These are phyloP conservation scores for Tripterygium wilfordii DNA, from an alignment of 177 flowering plant genomes.

Conservation along the genomic window DNA sequence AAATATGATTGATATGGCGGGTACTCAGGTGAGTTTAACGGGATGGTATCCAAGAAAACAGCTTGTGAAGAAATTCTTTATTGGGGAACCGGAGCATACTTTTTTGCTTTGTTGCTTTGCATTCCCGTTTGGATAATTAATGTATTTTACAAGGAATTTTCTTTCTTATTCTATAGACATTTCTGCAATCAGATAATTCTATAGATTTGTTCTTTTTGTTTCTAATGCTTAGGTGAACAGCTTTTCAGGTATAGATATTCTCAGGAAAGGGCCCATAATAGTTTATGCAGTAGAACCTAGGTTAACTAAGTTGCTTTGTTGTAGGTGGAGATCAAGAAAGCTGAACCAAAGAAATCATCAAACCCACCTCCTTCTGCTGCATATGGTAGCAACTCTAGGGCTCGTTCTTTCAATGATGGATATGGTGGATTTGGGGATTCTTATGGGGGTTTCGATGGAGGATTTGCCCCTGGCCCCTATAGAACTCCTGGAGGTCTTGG, in stretches of 20 bases:
- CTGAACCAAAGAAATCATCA: slow-evolving; percentile 88
- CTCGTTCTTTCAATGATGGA: slow-evolving; percentile 45
- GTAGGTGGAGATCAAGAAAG: slow-evolving; percentile 98
- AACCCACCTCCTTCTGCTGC: slow-evolving; percentile 46
- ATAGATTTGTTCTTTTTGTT: too few species aligned
- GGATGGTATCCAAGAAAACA: slow-evolving; percentile 9
- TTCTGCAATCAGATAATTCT: too few species aligned
- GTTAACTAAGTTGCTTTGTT: slow-evolving; percentile 75
- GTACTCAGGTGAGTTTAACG: slow-evolving; percentile 65
- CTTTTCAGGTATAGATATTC: too few species aligned
- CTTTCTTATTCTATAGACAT: too few species aligned
- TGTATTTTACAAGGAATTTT: too few species aligned
- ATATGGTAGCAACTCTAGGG: slow-evolving; percentile 65
- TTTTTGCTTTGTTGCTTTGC: too few species aligned
- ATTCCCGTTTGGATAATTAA: too few species aligned
- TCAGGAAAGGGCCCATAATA: slow-evolving; percentile 15
- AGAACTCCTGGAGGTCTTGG: slow-evolving; percentile 51
- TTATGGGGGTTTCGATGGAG: slow-evolving; percentile 50
- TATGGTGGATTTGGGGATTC: slow-evolving; percentile 49
- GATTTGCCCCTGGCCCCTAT: slow-evolving; percentile 56
- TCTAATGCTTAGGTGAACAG: too few species aligned
- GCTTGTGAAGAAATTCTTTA: slow-evolving; percentile 5
- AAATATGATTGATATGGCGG: slow-evolving; percentile 78
- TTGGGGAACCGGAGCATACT: too few species aligned
- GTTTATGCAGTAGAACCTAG: slow-evolving; percentile 32